Base-by-base conservation (phyloP, 2,329 filamentous ascomycete species). In the Talaromyces sp. region DNA sequence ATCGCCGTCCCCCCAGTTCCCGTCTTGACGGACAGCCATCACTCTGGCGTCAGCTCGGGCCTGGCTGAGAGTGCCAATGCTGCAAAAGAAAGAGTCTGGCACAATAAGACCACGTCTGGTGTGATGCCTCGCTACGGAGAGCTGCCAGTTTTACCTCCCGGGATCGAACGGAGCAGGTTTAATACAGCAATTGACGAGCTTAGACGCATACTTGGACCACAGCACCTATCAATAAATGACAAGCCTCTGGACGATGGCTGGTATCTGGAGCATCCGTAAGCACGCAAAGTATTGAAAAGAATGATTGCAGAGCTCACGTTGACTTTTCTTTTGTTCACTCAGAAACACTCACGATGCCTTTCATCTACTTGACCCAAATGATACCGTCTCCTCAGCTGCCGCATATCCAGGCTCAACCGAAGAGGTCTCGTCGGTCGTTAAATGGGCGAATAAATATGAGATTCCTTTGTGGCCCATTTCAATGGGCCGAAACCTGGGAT, bases 401-500 rank as follows among this genome's bases (percentile, higher is more conserved):
- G 75, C 76, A 3, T 80, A 77, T 56, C 78, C 79, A 10, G 74
- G 74, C 19, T 74, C 58, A 3, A 57, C 59, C 19, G 72, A 73
- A 7, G 72, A 75, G 19, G 72, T 74, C 10, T 69, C 72, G 38
- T 55, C 60, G 3, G 64, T 73, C 26, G 66, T 73, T n/a, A 58
- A 61, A 21, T 70, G 69, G 66, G 71, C 71, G 9, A 73, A 72
- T 62, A 68, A 69, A 58, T 66, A 72, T 62, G 67, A 65, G 11
- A 67, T 74, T 21, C 72, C 71, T 4, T 24, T 74, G 8, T 74
- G 66, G 54, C 70, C 72, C 0, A 69, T 73, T n/a, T 69, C 68
- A 56, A 68, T 66, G 66, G 78, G 77, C 11, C 72, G 78, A 29
- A 81, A 82, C 61, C 65, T 81, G 6, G 79, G 79, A n/a, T 81